These are phyloP conservation scores for Hortiboletus flavorubellus DNA, from an alignment of 768 basidiomycete genomes.

Conservation along the genomic window DNA sequence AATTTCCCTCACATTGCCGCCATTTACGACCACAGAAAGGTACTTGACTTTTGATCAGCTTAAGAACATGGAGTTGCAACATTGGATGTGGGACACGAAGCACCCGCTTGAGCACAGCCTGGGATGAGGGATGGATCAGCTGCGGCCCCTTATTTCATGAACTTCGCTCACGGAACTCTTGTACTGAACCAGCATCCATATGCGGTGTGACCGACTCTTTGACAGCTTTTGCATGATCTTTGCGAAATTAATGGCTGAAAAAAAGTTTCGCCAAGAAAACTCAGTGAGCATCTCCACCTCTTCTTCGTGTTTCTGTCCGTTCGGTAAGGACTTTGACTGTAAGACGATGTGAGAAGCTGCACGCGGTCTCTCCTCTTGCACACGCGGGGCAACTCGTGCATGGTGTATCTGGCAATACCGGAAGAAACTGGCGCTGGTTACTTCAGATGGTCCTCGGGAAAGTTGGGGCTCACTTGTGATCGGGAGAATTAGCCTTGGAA, in stretches of 20 bases:
- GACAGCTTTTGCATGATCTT: constrained; percentile 98
- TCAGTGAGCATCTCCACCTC: constrained; percentile 91
- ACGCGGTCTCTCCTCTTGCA: constrained; percentile 63
- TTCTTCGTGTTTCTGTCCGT: constrained; percentile 74
- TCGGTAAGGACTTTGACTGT: constrained; percentile 58
- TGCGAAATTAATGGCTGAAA: constrained; percentile 94
- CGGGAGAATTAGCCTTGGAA: constrained; percentile 85
- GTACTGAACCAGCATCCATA: constrained; percentile 95
- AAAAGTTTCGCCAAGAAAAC: constrained; percentile 98
- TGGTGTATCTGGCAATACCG: constrained; percentile 84
- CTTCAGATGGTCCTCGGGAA: background rate
- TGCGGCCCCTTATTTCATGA: background rate
- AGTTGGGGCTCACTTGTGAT: constrained; percentile 62
- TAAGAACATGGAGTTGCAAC: constrained; percentile 91
- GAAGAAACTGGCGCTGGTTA: constrained; percentile 72
- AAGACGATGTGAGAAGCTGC: constrained; percentile 56
- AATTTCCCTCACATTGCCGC: constrained; percentile 75
- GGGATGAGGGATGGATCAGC: constrained; percentile 19
- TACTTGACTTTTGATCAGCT: constrained; percentile 98
- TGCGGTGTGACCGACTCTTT: constrained; percentile 90
- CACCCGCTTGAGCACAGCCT: constrained; percentile 96
- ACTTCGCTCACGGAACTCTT: constrained; percentile 83
- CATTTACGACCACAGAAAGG: constrained; percentile 98
- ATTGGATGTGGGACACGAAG: constrained; percentile 91
- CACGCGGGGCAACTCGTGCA: constrained; percentile 58